Base-by-base conservation (phyloP, 352 stramenopile genomes). In the Pythium biforme region DNA sequence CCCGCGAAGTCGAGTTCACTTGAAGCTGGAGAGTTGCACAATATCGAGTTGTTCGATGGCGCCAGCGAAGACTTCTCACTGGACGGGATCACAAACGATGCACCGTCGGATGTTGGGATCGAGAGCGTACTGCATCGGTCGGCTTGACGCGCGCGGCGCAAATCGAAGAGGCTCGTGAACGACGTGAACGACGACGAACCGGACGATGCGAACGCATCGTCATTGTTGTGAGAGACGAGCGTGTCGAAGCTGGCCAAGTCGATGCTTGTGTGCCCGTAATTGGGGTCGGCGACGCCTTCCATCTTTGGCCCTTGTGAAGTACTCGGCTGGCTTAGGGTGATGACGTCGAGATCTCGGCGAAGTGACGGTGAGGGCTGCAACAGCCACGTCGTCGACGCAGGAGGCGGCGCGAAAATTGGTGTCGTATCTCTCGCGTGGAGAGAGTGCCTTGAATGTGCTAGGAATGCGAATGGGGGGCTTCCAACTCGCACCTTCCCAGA, bases 181-280 rank as follows among this genome's bases (percentile, higher is more conserved):
- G 54, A 22, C 20, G 27, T 17, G 20, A 51, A 43, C 5, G 54
- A 27, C 6, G 25, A 39, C 25, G 29, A 14, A n/a, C 41, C 20
- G 3, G 54, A 41, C 9, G 34, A 51, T 2, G n/a, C 39, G 20
- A 43, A 54, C 3, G 23, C 7, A 31, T 46, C 45, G 20, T 12
- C 25, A 25, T 34, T 17, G 12, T 26, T n/a, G 17, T 56, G 33
- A 6, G 39, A 15, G 37, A 64, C 8, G 19, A 64, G 47, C 17
- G 57, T 51, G 57, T 64, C 57, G 17, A 57, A 64, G 57, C 46
- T 41, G 37, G n/a, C 47, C 33, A 64, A 31, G 26, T 64, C 50
- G 49, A 59, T 54, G 48, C 49, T 54, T 8, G 39, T 48, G 9
- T 46, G 26, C 1, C 10, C 17, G n/a, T 46, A n/a, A 11, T 53